These are phyloP conservation scores for Panicum hallii DNA, from an alignment of 202 grass and related monocot genomes.

Conservation along the genomic window DNA sequence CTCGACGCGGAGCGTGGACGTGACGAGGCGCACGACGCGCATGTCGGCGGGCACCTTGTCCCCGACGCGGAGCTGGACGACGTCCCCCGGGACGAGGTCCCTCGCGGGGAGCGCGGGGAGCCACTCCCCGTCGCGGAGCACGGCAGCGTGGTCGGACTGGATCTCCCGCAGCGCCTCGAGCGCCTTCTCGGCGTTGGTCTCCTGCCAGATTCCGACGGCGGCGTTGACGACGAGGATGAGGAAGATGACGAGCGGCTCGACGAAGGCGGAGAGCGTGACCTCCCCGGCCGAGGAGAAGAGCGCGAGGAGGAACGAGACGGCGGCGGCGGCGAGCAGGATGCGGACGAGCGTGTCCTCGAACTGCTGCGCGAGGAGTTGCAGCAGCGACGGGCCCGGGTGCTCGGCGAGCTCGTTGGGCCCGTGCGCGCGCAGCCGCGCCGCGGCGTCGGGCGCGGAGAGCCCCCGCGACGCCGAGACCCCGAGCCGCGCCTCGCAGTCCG, in stretches of 20 bases:
- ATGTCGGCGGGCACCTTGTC: conserved; percentile 93
- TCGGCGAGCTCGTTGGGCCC: conserved; percentile 82
- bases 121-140: conserved; percentile 64
- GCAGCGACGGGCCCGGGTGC: conserved; percentile 74
- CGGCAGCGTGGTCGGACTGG: conserved; percentile 79
- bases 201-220: conserved; percentile 91
- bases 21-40: conserved; percentile 69
- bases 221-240: conserved; percentile 93
- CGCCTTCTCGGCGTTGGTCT: conserved; percentile 90
- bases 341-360: conserved; percentile 92
- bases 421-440: conserved; percentile 38
- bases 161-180: conserved; percentile 88
- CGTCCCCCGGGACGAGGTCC: conserved; percentile 81
- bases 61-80: conserved; percentile 77
- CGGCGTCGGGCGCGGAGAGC: conserved; percentile 50
- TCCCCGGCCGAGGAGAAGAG: conserved; percentile 52
- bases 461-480: conserved; percentile 30
- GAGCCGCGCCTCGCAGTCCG: conserved; percentile 65
- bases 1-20: conserved; percentile 80
- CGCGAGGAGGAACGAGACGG: conserved; percentile 85
- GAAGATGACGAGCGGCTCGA: conserved; percentile 95
- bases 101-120: conserved; percentile 54
- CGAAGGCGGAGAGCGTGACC: conserved; percentile 72
- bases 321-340: conserved; percentile 80
- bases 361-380: conserved; percentile 69